phyloP scores from a whole-genome alignment of 1,284 basidiomycete genomes.

The Papiliotrema flavescens region DNA sequence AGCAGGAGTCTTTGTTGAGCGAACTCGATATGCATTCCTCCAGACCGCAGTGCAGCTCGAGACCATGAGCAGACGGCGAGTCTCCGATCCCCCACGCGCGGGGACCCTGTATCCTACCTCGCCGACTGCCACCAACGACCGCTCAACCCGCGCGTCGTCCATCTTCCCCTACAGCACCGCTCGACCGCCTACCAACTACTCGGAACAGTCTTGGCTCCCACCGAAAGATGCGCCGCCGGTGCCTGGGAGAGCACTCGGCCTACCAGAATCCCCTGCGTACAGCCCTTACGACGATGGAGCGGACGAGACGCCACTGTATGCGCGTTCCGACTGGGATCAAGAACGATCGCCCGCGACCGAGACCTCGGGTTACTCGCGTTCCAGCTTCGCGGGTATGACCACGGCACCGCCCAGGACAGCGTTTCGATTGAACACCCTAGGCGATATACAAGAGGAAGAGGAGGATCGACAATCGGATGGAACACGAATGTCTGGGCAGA shows the following conservation, averaged over 20 bases:
- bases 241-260: too few species aligned
- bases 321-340: slow-evolving; percentile 23
- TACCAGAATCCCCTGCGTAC: too few species aligned
- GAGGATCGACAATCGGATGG: not conserved
- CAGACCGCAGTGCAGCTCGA: too few species aligned
- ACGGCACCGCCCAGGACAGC: not conserved
- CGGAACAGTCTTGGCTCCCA: slow-evolving; percentile 7
- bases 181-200: slow-evolving; percentile 25
- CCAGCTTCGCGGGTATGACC: slow-evolving; percentile 3
- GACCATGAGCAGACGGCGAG: too few species aligned
- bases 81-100: too few species aligned
- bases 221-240: slow-evolving; percentile 5
- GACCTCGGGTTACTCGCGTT: not conserved
- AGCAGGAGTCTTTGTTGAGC: too few species aligned
- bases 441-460: slow-evolving; percentile 3
- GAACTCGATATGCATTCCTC: too few species aligned
- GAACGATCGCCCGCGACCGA: not conserved
- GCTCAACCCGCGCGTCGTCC: not conserved
- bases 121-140: not conserved
- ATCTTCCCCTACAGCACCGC: slow-evolving; percentile 1
- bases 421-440: not conserved
- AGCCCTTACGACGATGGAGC: too few species aligned
- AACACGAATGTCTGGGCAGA: too few species aligned
- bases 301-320: slow-evolving; percentile 22
- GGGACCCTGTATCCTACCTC: too few species aligned